Conservation (phyloP, 2,329 filamentous ascomycete genomes). For the Cladophialophora carrionii region DNA sequence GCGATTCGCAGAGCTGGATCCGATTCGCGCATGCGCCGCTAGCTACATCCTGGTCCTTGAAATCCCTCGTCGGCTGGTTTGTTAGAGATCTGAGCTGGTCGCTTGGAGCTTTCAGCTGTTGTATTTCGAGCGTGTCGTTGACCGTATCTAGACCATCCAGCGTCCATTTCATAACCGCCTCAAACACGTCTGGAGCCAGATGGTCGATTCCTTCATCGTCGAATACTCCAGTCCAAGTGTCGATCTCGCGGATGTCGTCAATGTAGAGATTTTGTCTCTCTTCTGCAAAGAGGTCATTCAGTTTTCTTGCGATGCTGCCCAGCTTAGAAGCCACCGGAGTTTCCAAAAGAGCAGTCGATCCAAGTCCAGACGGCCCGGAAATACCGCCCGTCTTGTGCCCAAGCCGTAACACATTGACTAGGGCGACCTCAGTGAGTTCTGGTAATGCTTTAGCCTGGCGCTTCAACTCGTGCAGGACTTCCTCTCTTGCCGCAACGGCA, state of each 20-base stretch:
- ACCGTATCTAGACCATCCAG: constrained; percentile 50
- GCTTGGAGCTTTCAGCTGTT: background rate
- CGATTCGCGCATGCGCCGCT: constrained; percentile 51
- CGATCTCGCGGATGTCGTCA: constrained; percentile 75
- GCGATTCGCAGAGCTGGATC: constrained; percentile 52
- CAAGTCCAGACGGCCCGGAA: constrained; percentile 54
- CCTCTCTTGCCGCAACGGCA: constrained; percentile 54
- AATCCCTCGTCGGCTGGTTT: background rate
- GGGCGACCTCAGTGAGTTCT: constrained; percentile 39
- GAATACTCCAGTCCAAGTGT: constrained; percentile 66
- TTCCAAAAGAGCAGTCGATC: constrained; percentile 42
- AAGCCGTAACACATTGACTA: constrained; percentile 31
- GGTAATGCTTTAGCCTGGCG: constrained; percentile 43
- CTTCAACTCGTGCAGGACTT: constrained; percentile 45
- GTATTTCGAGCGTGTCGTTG: constrained; percentile 5
- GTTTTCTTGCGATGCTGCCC: constrained; percentile 16
- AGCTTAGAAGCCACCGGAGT: constrained; percentile 22
- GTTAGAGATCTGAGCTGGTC: background rate
- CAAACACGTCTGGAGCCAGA: constrained; percentile 16
- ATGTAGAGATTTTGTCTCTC: constrained; percentile 96
- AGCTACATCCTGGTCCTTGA: background rate
- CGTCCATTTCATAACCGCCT: constrained; percentile 52
- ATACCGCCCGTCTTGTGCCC: constrained; percentile 45
- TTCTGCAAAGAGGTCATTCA: constrained; percentile 74
- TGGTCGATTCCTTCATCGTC: constrained; percentile 18